phyloP scores from a whole-genome alignment of 441 rosid species.

The Jatropha podagrica region DNA sequence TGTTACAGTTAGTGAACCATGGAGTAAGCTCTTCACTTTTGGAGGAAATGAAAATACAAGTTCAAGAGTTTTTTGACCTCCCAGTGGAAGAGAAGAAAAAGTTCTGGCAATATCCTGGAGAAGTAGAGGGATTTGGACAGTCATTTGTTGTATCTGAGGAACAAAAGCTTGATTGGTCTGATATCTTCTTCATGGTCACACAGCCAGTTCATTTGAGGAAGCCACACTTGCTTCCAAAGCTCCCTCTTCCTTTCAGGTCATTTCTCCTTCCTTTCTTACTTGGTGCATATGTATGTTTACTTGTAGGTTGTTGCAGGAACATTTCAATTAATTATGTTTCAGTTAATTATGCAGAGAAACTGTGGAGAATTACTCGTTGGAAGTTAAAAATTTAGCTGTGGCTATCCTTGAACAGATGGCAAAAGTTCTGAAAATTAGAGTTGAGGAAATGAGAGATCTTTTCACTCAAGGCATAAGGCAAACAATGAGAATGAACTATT shows the following conservation, averaged over 20 bases:
- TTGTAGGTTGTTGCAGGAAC: neutral
- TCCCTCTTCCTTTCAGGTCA: neutral
- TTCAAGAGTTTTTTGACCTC: neutral
- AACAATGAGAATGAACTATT: slow-evolving; percentile 6
- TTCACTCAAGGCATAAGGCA: slow-evolving; percentile 14
- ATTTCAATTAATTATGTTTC: neutral
- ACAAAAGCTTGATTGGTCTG: neutral
- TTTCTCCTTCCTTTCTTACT: neutral
- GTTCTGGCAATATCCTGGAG: neutral
- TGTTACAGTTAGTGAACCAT: neutral
- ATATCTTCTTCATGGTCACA: neutral
- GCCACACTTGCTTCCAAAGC: neutral
- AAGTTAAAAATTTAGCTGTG: slow-evolving; percentile 35
- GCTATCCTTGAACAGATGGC: slow-evolving; percentile 18
- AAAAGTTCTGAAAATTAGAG: neutral
- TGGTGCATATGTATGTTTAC: neutral
- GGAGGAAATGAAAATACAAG: neutral
- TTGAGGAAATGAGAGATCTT: neutral
- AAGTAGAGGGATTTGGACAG: neutral
- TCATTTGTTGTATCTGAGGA: neutral
- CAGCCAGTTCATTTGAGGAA: slow-evolving; percentile 4
- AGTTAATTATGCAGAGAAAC: slow-evolving; percentile 29
- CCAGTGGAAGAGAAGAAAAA: slow-evolving; percentile 5
- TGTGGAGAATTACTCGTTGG: slow-evolving; percentile 40
- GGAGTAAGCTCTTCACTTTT: neutral